A percentile compares a stretch with the other conserved stretches of the same genome.
phyloP scores from a whole-genome alignment of 176 grass and related monocot genomes.

The Cenchrus fungigraminus region DNA sequence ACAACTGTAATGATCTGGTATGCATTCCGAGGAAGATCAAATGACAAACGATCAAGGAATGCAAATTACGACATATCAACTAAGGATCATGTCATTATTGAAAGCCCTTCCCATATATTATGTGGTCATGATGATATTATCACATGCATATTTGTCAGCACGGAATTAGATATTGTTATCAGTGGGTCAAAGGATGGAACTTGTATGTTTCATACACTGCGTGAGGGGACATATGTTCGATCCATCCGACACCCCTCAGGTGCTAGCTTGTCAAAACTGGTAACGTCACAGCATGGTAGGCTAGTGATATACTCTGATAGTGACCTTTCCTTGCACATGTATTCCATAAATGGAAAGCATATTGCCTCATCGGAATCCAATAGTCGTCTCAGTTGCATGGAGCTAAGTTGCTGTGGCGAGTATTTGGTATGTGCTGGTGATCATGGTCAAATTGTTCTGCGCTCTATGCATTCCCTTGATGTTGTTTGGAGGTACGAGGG shows the following conservation, averaged over 20 bases:
- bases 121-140: conserved; percentile 98
- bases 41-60: conserved; percentile 68
- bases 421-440: conserved; percentile 86
- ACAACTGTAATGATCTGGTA: conserved; percentile 96
- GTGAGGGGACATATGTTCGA: conserved; percentile 76
- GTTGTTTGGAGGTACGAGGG: conserved; percentile 80
- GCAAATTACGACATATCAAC: conserved; percentile 62
- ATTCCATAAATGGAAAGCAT: conserved; percentile 97
- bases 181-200: conserved; percentile 97
- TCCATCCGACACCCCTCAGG: conserved; percentile 85
- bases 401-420: conserved; percentile 91
- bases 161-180: conserved; percentile 93
- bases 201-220: conserved; percentile 94
- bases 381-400: conserved; percentile 92
- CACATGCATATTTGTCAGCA: conserved; percentile 95
- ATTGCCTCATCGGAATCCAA: conserved; percentile 76
- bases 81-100: conserved; percentile 86
- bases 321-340: conserved; percentile 89
- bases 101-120: conserved; percentile 88
- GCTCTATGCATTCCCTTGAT: conserved; percentile 95
- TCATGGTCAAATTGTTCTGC: conserved; percentile 82
- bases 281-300: conserved; percentile 82
- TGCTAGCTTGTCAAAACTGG: conserved; percentile 71
- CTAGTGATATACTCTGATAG: conserved; percentile 88
- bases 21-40: conserved; percentile 70